A percentile compares a stretch with the other conserved stretches of the same genome.
These are phyloP conservation scores for Rauvolfia tetraphylla DNA, from an alignment of 257 asterid species.

Conservation along the genomic window DNA sequence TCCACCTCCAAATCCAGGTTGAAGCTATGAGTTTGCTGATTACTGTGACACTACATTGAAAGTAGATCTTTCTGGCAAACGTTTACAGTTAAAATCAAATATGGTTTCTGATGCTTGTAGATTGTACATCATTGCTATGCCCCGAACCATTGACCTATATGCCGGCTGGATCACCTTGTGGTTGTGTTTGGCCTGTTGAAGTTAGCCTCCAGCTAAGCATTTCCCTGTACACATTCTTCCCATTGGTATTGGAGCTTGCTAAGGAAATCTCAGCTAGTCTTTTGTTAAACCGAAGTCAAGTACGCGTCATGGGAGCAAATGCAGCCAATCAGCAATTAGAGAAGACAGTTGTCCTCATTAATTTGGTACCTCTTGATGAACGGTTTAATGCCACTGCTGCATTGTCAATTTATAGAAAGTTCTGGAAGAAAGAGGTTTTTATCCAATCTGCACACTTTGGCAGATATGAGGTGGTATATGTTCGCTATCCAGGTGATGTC, in stretches of 20 bases:
- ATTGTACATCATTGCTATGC: slow-evolving; percentile 55
- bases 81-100: background rate
- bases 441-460: slow-evolving; percentile 57
- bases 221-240: slow-evolving; percentile 58
- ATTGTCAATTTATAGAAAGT: slow-evolving; percentile 53
- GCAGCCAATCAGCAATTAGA: slow-evolving; percentile 63
- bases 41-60: background rate
- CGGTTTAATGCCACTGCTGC: slow-evolving; percentile 49
- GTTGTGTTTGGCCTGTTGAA: slow-evolving; percentile 80
- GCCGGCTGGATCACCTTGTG: slow-evolving; percentile 69
- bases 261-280: slow-evolving; percentile 49
- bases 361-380: slow-evolving; percentile 59
- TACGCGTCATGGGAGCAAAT: slow-evolving; percentile 87
- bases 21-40: background rate
- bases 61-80: background rate
- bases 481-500: slow-evolving; percentile 74
- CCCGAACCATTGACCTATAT: slow-evolving; percentile 68
- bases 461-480: slow-evolving; percentile 61
- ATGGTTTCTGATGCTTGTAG: slow-evolving; percentile 26
- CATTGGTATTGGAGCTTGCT: slow-evolving; percentile 64
- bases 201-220: slow-evolving; percentile 51
- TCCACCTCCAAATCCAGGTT: slow-evolving; percentile 79
- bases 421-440: slow-evolving; percentile 63
- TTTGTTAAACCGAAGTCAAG: slow-evolving; percentile 58
- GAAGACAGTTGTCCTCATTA: slow-evolving; percentile 62